Conservation (phyloP, 495 filamentous ascomycete species). For the Pyrenula massariospora region DNA sequence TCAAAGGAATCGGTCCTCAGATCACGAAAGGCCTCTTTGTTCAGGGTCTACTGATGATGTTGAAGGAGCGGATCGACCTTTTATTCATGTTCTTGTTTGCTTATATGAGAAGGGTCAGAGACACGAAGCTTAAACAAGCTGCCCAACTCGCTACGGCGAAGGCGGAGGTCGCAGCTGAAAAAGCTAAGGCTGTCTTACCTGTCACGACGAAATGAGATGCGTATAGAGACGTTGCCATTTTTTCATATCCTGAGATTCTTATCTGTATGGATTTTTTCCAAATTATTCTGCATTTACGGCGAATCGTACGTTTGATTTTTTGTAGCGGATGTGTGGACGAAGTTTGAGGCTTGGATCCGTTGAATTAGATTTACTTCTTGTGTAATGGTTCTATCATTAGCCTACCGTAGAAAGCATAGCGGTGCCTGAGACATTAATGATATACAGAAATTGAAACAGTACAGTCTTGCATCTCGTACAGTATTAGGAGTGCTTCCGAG, state of each 20-base stretch:
- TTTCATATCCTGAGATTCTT: background rate
- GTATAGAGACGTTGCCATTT: background rate
- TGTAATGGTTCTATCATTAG: no score
- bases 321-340: no score
- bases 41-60: slow-evolving; percentile 98
- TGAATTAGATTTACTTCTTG: no score
- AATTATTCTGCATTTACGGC: background rate
- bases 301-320: background rate
- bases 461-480: no score
- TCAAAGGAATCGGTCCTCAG: slow-evolving; percentile 95
- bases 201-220: background rate
- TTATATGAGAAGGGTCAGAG: slow-evolving; percentile 59
- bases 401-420: no score
- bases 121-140: slow-evolving; percentile 58
- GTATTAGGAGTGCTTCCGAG: no score
- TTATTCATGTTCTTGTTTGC: slow-evolving; percentile 74
- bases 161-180: background rate
- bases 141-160: slow-evolving; percentile 21
- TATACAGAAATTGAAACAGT: no score
- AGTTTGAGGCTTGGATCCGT: no score
- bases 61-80: slow-evolving; percentile 75
- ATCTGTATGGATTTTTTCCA: background rate
- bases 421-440: no score
- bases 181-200: background rate
- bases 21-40: slow-evolving; percentile 87